Percentiles rank a stretch among this genome's conserved stretches.
These are phyloP conservation scores for Fusarium sp. DNA, from an alignment of 2,329 filamentous ascomycete species.

Conservation along the genomic window DNA sequence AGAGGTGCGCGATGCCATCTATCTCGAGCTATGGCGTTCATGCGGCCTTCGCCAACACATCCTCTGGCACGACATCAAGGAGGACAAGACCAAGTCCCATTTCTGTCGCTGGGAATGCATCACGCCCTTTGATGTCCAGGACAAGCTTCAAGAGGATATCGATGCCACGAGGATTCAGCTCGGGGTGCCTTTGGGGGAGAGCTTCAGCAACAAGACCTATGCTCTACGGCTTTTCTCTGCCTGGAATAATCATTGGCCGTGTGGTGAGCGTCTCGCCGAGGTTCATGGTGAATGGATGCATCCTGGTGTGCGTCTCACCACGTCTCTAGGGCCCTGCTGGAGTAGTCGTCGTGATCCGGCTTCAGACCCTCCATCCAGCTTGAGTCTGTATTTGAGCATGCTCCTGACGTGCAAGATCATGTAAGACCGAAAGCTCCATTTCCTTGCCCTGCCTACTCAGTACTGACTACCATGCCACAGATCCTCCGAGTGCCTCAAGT, in stretches of 20 bases:
- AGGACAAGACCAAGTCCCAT: constrained; percentile 2
- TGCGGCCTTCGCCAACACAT: constrained; percentile 14
- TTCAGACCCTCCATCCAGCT: not conserved
- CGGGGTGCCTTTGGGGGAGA: not conserved
- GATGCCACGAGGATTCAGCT: not conserved
- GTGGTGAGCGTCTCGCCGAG: constrained; percentile 1
- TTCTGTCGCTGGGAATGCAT: constrained; percentile 16
- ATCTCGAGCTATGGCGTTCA: constrained; percentile 9
- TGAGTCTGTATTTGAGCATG: constrained; percentile 8
- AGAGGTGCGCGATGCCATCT: constrained; percentile 4
- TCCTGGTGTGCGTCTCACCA: not conserved
- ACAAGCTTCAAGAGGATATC: constrained; percentile 1
- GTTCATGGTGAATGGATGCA: not conserved
- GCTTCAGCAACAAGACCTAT: not conserved
- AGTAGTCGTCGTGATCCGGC: not conserved
- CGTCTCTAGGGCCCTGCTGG: constrained; percentile 4
- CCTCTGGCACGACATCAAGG: constrained; percentile 2
- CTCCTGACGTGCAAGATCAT: constrained; percentile 5
- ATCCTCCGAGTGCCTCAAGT: constrained; percentile 9
- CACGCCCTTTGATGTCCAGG: constrained; percentile 8
- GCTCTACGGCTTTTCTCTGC: not conserved
- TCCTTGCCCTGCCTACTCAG: not conserved
- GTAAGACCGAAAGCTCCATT: not conserved
- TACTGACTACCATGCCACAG: not conserved
- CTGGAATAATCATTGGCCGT: constrained; percentile 7